Conservation (phyloP, 306 rosid species). For the Pachyrhizus erosus region DNA sequence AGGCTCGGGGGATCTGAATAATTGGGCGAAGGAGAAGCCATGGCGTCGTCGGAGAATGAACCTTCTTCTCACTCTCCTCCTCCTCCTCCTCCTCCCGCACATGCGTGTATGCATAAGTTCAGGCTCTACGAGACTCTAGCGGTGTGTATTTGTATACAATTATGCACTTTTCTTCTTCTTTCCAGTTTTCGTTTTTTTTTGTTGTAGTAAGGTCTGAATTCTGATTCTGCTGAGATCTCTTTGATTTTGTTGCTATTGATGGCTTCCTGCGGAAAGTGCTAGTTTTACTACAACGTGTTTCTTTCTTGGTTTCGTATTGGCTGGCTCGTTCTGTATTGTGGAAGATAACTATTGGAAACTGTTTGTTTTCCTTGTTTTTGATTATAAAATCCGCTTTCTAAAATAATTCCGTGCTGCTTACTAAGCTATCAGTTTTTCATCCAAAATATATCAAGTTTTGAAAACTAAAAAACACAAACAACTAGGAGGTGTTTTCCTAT, state of each 20-base stretch:
- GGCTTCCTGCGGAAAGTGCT: not conserved
- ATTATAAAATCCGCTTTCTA: too few species aligned
- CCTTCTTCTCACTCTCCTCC: constrained; percentile 42
- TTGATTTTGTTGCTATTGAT: constrained; percentile 34
- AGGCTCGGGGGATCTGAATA: constrained; percentile 81
- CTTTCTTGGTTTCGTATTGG: not conserved
- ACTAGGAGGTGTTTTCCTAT: too few species aligned
- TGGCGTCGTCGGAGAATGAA: constrained; percentile 75
- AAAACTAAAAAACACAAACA: too few species aligned
- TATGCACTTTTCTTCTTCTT: not conserved
- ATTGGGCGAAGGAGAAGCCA: constrained; percentile 32
- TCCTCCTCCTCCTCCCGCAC: constrained; percentile 52
- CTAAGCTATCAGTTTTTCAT: too few species aligned
- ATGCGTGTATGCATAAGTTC: constrained; percentile 72
- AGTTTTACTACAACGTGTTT: not conserved
- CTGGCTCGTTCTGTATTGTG: constrained; percentile 16
- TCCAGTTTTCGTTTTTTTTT: not conserved
- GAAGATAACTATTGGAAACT: not conserved
- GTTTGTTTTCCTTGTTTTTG: too few species aligned
- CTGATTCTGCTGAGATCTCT: constrained; percentile 36
- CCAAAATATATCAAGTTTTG: too few species aligned
- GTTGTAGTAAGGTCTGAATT: constrained; percentile 8
- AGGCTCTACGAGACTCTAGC: constrained; percentile 87
- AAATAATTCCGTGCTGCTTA: too few species aligned
- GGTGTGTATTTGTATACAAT: constrained; percentile 60